Evolutionary conservation across 2,329 filamentous ascomycete genomes (phyloP), one percentile per base, ranked within the genome.

Genomic region (Samsoniella hepiali): DNA sequence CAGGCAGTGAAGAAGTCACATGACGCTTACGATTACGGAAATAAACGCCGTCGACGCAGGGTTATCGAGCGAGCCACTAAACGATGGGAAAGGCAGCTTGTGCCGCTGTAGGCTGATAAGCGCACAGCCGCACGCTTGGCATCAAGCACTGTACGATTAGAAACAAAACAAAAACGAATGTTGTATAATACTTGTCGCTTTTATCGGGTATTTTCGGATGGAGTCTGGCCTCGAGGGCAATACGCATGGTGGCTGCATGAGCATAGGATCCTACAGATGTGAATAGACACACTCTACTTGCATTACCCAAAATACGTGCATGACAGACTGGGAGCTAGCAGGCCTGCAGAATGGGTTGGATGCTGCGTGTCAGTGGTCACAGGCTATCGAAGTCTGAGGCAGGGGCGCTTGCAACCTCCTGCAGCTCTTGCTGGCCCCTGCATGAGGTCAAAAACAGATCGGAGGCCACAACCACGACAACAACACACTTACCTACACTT

Each of bases 1-100:
- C 36, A 64, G 63, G 27, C 57, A 61, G 57, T 64, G 45, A 45
- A 50, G 4, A 17, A 69, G 51, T 3, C 6, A n/a, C 8, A n/a
- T 62, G 31, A 70, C 27, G 34, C 15, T 31, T 44, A 44, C 45
- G 54, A 55, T 27, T 40, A 62, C 47, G 50, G 27, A 63, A 40
- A 31, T 44, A 40, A 22, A 63, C 11, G 22, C 29, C 10, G 17
- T n/a, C 44, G 5, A 34, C 49, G 15, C 15, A 38, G 27, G 29
- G 15, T 31, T 36, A 27, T 15, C 51, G 53, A 40, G n/a, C 27
- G 32, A 61, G 40, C 5, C 32, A 27, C 8, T 15, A 22, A 53
- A 54, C 5, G 53, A 57, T 22, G 51, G 8, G 8, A 15, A 32
- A 32, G 27, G 17, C 40, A 27, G 15, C 11, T 13, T 5, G 29